Evolutionary conservation across 2,329 filamentous ascomycete genomes (phyloP).

Genomic region (Magnaporthiopsis rhizophila): DNA sequence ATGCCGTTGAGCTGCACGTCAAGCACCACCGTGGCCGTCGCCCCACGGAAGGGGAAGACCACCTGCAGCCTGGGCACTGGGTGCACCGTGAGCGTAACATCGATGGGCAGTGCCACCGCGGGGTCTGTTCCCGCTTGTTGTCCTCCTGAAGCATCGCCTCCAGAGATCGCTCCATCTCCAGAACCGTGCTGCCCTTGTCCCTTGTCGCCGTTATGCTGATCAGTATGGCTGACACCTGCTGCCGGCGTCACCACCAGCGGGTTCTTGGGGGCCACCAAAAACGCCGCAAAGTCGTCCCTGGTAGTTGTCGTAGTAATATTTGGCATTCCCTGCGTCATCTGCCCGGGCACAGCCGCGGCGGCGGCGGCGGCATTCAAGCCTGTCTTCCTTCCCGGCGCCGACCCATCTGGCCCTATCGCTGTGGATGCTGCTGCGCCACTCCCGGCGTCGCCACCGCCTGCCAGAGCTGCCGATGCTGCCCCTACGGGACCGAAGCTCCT

Average conservation of each 20-base stretch:
- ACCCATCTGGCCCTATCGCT: background rate
- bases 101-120: slow-evolving; percentile 27
- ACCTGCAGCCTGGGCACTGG: slow-evolving; percentile 41
- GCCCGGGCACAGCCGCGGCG: background rate
- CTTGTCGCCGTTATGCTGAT: background rate
- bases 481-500: slow-evolving; percentile 44
- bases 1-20: slow-evolving; percentile 53
- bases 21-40: slow-evolving; percentile 45
- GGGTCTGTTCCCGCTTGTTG: background rate
- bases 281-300: slow-evolving; percentile 18
- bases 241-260: background rate
- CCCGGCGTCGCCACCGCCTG: background rate
- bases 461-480: slow-evolving; percentile 11
- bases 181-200: background rate
- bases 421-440: background rate
- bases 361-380: background rate
- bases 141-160: background rate
- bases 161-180: background rate
- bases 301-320: slow-evolving; percentile 15
- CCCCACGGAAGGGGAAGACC: slow-evolving; percentile 41
- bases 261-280: slow-evolving; percentile 11
- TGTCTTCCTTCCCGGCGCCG: background rate
- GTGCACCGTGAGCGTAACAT: slow-evolving; percentile 45
- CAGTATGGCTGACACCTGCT: background rate
- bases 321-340: background rate